Percentiles rank a stretch among this genome's conserved stretches.
These are phyloP conservation scores for Colletotrichum spinosum DNA, from an alignment of 2,329 filamentous ascomycete species.

Conservation along the genomic window DNA sequence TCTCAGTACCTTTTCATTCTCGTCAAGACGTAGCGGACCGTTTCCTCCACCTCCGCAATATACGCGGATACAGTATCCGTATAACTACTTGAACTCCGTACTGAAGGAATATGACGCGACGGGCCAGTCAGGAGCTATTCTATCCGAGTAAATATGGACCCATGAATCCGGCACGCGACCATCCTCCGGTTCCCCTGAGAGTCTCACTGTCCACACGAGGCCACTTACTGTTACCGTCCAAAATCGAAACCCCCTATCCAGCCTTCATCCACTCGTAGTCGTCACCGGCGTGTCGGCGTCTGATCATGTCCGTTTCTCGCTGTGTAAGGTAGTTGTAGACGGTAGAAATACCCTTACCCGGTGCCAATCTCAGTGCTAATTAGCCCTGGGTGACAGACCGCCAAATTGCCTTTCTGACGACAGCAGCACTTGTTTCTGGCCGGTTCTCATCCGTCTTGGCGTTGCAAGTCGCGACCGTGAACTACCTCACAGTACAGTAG, in stretches of 20 bases:
- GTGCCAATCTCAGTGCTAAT: conserved; percentile 10
- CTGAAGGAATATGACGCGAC: neutral
- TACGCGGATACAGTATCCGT: too few species aligned
- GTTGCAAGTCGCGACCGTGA: neutral
- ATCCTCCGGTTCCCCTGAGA: neutral
- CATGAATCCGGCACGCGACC: conserved; percentile 14
- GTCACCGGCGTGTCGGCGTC: neutral
- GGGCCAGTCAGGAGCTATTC: neutral
- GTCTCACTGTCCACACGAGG: conserved; percentile 17
- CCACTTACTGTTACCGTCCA: conserved; percentile 4
- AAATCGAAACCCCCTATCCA: neutral
- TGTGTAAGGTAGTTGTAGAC: neutral
- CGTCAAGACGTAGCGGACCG: neutral
- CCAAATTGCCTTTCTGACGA: conserved; percentile 17
- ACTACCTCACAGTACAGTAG: conserved; percentile 15
- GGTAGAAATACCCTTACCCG: neutral
- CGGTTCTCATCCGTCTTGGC: conserved; percentile 28
- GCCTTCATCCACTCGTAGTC: neutral
- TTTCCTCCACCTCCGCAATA: neutral
- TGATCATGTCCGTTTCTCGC: conserved; percentile 11
- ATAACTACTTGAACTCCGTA: too few species aligned
- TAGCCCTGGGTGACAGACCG: conserved; percentile 2
- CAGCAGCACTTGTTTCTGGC: conserved; percentile 21
- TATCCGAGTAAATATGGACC: conserved; percentile 9
- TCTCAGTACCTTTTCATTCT: too few species aligned